Percentiles rank a stretch among this genome's conserved stretches.
Evolutionary conservation across 1,284 basidiomycete genomes (phyloP).

Genomic region (Leccinum ponderosum): DNA sequence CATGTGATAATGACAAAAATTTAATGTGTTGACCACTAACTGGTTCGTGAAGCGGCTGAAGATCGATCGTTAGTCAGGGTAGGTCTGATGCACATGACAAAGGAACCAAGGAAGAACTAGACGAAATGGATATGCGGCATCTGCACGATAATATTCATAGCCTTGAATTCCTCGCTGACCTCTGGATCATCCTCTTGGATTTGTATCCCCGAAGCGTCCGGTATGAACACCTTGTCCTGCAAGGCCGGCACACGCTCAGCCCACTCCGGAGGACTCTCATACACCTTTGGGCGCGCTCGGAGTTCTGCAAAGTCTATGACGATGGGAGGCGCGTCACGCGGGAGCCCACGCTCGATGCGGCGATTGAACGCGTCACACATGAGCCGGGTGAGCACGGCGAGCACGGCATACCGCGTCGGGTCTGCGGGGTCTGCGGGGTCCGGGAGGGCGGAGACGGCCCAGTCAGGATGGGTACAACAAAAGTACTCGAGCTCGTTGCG

Average conservation of each 20-base stretch:
- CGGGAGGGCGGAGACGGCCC: slow-evolving; percentile 28
- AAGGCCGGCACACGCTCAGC: slow-evolving; percentile 23
- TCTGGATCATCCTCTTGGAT: slow-evolving; percentile 19
- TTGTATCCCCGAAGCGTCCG: slow-evolving; percentile 18
- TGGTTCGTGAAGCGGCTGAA: neutral
- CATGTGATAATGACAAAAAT: neutral
- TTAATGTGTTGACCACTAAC: neutral
- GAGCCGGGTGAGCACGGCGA: slow-evolving; percentile 33
- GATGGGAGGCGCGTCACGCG: slow-evolving; percentile 34
- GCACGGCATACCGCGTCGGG: slow-evolving; percentile 29
- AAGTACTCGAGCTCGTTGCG: slow-evolving; percentile 35
- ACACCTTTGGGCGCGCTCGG: slow-evolving; percentile 30
- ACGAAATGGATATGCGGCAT: slow-evolving; percentile 27
- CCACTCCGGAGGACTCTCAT: slow-evolving; percentile 33
- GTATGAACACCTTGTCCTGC: slow-evolving; percentile 21
- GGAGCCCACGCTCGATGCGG: slow-evolving; percentile 33
- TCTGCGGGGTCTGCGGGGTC: slow-evolving; percentile 28
- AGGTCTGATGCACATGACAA: neutral
- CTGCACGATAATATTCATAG: slow-evolving; percentile 21
- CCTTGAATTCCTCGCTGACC: slow-evolving; percentile 25
- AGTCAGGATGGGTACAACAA: slow-evolving; percentile 20
- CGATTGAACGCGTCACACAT: slow-evolving; percentile 35
- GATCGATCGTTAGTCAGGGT: neutral
- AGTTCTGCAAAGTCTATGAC: slow-evolving; percentile 34
- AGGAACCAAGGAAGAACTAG: neutral